Base-by-base conservation (phyloP, 164 flowering plant species). In the Cinnamomum micranthum region DNA sequence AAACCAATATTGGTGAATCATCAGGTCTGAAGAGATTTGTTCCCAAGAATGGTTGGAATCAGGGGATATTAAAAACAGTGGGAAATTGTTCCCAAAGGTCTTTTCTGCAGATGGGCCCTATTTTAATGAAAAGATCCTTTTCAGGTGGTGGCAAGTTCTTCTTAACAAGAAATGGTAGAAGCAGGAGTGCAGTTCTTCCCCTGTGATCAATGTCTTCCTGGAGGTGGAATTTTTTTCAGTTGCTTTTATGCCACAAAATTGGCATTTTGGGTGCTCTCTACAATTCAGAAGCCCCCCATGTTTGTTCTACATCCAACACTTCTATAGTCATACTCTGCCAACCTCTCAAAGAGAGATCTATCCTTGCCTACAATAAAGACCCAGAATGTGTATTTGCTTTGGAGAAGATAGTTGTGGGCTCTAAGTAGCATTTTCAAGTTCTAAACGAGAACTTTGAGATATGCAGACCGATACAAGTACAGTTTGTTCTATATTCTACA, bases 41-140 rank as follows among this genome's bases (percentile, higher is more conserved):
- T 68, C 50, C 71, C 19, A 80, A 79, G 78, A 24, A 66, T 6
- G 60, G 71, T 31, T 72, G 68, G 22, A 82, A 65, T 75, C 73
- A 73, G n/a, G 79, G 84, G 80, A 25, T 76, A 15, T 74, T 47
- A 22, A 81, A 78, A 25, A n/a, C 80, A 68, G 79, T 81, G 76
- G 82, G 80, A 64, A 80, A 84, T 80, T 73, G 81, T 76, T 81
- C 86, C 17, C 65, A 59, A 20, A 79, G 84, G 64, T 27, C 67
- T 63, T 71, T 72, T 0, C 13, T 82, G 72, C 82, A 81, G 50
- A 85, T 60, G 68, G 77, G 81, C 3, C 81, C 85, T 33, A 23
- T 84, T 72, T 75, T 83, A 19, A 86, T 90, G 90, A 86, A 86
- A 71, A 86, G 86, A 68, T 84, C 90, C 0, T 75, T 78, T 23